Evolutionary conservation across 805 yeast species (phyloP).

Genomic region (Barnettozyma sp.): DNA sequence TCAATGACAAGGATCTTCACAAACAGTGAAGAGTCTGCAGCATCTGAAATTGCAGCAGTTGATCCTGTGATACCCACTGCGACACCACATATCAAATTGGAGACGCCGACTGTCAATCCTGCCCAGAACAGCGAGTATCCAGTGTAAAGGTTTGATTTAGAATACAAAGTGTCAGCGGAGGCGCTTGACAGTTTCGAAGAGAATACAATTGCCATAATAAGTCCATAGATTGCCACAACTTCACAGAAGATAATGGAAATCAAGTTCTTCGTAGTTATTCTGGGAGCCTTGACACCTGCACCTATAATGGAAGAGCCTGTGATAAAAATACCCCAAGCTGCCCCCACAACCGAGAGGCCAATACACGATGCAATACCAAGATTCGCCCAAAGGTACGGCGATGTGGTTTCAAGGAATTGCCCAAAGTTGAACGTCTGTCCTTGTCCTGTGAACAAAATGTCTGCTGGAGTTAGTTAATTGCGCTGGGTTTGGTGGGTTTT

Average conservation of each 20-base stretch:
- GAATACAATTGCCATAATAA: constrained; percentile 95
- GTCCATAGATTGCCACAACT: constrained; percentile 97
- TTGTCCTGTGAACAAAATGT: constrained; percentile 71
- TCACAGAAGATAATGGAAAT: constrained; percentile 97
- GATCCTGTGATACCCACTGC: constrained; percentile 97
- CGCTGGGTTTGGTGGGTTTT: no score
- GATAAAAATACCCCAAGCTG: constrained; percentile 98
- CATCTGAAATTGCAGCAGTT: constrained; percentile 97
- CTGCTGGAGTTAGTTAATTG: constrained; percentile 13
- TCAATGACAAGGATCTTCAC: constrained; percentile 95
- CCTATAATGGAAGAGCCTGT: constrained; percentile 94
- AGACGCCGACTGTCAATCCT: constrained; percentile 89
- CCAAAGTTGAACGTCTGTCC: constrained; percentile 94
- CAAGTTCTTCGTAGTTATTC: constrained; percentile 94
- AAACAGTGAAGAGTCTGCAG: constrained; percentile 91
- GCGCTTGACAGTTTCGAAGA: constrained; percentile 80
- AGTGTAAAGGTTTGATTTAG: constrained; percentile 86
- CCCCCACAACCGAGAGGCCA: constrained; percentile 92
- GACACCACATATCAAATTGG: constrained; percentile 92
- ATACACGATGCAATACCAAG: constrained; percentile 87
- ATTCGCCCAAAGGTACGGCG: constrained; percentile 97
- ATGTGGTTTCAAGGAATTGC: constrained; percentile 70
- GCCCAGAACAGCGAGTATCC: constrained; percentile 98
- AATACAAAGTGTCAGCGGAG: constrained; percentile 49
- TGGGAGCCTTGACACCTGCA: constrained; percentile 96